Base-by-base conservation (phyloP, 192 early-diverging fungal genomes). In the Backusella tuberculispora region DNA sequence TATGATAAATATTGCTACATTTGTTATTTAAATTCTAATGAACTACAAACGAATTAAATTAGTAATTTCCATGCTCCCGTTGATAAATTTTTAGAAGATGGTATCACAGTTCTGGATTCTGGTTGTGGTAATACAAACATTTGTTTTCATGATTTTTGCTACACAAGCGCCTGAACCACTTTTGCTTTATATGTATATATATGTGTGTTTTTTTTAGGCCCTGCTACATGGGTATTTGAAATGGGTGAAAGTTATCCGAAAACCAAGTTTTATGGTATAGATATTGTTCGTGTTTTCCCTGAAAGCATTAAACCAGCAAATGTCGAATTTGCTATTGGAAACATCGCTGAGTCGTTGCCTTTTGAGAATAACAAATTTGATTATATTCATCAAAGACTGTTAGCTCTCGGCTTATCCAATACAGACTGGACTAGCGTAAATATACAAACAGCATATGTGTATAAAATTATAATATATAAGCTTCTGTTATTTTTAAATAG, bases 171-270 rank as follows among this genome's bases (percentile, higher is more conserved):
- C 50, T 53, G 19, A 53, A 53, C 50, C 50, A 53, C 50, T 53
- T 56, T n/a, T n/a, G n/a, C n/a, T 56, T 13, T 68, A 8, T 38
- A 29, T 69, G 5, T 37, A 53, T 6, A 42, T 5, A 37, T n/a
- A n/a, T n/a, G n/a, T n/a, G n/a, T n/a, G n/a, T n/a, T n/a, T n/a
- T n/a, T n/a, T n/a, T n/a, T 47, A 42, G 67, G 67, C 1, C 82
- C 82, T 13, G 80, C 72, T 12, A 81, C 82, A 14, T 81, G 80
- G 80, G 44, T 70, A 19, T 47, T 83, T 38, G 85, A 88, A 72
- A 83, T 88, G 81, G 84, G 83, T 8, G 80, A 83, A 29, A 84
- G 78, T n/a, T 83, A 83, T 69, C 83, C 83, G 34, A 66, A 76
- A 38, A 77, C 81, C 24, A 78, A 75, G 5, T 87, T 88, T 50